Conservation (phyloP, 305 asterid genomes). For the Coffea humblotiana region DNA sequence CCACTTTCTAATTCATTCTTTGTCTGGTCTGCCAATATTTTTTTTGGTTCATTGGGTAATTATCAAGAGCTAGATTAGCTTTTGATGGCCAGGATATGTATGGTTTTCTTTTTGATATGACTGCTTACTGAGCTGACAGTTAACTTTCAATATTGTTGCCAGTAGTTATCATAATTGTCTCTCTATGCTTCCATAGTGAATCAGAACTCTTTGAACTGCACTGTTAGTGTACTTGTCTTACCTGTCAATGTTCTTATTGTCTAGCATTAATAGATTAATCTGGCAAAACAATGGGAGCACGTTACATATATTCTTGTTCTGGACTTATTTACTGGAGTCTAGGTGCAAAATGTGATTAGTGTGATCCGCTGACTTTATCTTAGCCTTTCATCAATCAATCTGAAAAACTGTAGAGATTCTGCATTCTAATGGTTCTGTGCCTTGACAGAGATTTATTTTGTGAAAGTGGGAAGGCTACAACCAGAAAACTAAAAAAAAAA, state of each 20-base stretch:
- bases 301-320: not conserved
- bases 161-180: not conserved
- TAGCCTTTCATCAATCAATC: too few relatives aligned
- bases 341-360: too few relatives aligned
- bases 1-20: not conserved
- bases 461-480: not conserved
- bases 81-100: not conserved
- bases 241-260: not conserved
- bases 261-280: not conserved
- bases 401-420: too few relatives aligned
- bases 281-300: too few relatives aligned
- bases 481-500: slow-evolving; percentile 1
- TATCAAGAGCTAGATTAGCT: not conserved
- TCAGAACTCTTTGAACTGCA: not conserved
- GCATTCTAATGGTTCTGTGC: too few relatives aligned
- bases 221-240: not conserved
- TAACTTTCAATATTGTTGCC: not conserved
- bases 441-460: not conserved
- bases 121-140: not conserved
- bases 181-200: not conserved
- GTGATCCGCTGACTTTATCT: too few relatives aligned
- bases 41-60: not conserved
- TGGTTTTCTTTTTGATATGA: too few relatives aligned
- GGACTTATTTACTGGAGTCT: too few relatives aligned
- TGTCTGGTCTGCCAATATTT: not conserved